These are phyloP conservation scores for Thyridium curvatum DNA, from an alignment of 2,329 filamentous ascomycete genomes.

Conservation along the genomic window DNA sequence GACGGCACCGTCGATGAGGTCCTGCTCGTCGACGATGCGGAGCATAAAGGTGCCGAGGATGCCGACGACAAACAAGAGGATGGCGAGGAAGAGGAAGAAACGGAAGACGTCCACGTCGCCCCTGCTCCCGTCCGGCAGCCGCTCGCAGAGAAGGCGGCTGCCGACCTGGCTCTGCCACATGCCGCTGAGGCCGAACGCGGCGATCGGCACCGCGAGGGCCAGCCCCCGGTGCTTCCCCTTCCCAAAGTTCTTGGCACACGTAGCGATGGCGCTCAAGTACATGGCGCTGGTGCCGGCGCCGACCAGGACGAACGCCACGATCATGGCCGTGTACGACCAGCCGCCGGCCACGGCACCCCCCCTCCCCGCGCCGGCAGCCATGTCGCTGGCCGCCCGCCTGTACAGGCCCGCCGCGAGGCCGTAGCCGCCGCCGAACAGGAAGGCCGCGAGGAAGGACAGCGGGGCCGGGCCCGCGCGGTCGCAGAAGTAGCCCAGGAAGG, in stretches of 20 bases:
- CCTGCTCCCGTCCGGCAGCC: constrained; percentile 52
- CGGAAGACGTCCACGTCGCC: constrained; percentile 68
- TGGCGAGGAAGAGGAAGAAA: constrained; percentile 81
- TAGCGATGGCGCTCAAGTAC: constrained; percentile 88
- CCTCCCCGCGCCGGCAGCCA: constrained; percentile 14
- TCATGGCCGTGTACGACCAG: constrained; percentile 77
- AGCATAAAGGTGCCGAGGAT: constrained; percentile 68
- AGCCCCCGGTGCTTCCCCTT: constrained; percentile 81
- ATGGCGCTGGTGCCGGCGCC: constrained; percentile 81
- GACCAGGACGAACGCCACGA: constrained; percentile 75
- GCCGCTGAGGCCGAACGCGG: constrained; percentile 85
- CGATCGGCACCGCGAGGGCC: constrained; percentile 84
- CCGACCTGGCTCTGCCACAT: constrained; percentile 95
- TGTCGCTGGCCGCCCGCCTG: constrained; percentile 33
- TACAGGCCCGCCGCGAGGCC: constrained; percentile 77
- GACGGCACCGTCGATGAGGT: constrained; percentile 83
- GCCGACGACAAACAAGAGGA: constrained; percentile 65
- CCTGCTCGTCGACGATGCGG: constrained; percentile 74
- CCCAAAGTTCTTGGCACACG: constrained; percentile 97
- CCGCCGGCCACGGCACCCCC: constrained; percentile 30
- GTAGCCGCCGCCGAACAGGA: constrained; percentile 77
- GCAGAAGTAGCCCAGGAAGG: constrained; percentile 83
- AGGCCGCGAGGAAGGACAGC: constrained; percentile 64
- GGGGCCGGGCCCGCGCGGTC: constrained; percentile 79
- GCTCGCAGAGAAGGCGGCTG: constrained; percentile 70